Evolutionary conservation across 208 protist species (phyloP).

Genomic region (Leishmania tropica): DNA sequence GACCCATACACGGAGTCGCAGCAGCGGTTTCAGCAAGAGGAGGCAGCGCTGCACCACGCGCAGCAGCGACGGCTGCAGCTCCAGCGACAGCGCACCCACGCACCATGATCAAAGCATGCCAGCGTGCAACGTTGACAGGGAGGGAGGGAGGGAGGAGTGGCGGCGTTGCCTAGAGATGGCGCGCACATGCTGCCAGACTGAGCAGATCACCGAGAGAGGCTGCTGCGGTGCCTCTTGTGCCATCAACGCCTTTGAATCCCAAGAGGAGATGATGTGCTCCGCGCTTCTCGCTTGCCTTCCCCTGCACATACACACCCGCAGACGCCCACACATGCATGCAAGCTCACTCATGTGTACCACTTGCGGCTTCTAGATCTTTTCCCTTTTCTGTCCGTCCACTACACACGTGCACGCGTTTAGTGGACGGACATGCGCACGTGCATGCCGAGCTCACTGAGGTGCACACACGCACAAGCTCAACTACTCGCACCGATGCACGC

Average conservation of each 20-base stretch:
- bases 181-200: neutral
- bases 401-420: too few species aligned
- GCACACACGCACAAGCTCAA: too few species aligned
- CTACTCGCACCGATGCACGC: too few species aligned
- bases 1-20: neutral
- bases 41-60: neutral
- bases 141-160: neutral
- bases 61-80: neutral
- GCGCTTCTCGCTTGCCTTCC: neutral
- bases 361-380: too few species aligned
- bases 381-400: too few species aligned
- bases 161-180: neutral
- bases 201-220: too few species aligned
- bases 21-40: neutral
- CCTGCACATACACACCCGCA: neutral
- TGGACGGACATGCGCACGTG: too few species aligned
- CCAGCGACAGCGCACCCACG: neutral
- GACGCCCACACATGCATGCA: too few species aligned
- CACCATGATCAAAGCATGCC: neutral
- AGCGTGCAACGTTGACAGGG: neutral
- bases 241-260: too few species aligned
- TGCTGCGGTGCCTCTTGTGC: too few species aligned
- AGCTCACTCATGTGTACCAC: too few species aligned
- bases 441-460: too few species aligned
- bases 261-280: neutral